A percentile compares a stretch with the other conserved stretches of the same genome.
phyloP scores from a whole-genome alignment of 306 rosid genomes.

The Acacia confusa region DNA sequence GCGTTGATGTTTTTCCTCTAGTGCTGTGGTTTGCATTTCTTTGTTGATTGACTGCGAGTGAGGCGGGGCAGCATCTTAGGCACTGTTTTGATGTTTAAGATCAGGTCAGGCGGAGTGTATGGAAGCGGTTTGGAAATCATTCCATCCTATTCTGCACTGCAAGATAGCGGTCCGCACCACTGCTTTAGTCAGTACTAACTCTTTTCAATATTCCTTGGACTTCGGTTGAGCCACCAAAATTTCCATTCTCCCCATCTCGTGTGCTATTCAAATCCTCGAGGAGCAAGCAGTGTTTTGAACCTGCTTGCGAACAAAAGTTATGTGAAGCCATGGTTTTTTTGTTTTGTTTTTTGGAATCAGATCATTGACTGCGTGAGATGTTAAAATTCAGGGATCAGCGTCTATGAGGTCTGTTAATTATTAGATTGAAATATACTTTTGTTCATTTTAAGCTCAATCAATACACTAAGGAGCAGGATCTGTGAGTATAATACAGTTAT shows the following conservation, averaged over 20 bases:
- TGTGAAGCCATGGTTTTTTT: neutral
- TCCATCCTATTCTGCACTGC: neutral
- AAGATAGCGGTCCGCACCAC: neutral
- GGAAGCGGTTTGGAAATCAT: neutral
- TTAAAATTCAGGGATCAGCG: neutral
- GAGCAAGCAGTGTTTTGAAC: neutral
- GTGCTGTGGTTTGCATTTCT: neutral
- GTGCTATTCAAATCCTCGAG: neutral
- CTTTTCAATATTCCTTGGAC: neutral
- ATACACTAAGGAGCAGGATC: neutral
- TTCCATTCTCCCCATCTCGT: neutral
- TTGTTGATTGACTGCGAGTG: neutral
- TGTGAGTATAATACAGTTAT: neutral
- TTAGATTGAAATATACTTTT: too few relatives aligned
- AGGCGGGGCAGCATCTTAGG: neutral
- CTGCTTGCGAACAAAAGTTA: neutral
- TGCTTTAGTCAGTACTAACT: neutral
- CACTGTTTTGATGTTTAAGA: neutral
- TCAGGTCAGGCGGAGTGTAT: neutral
- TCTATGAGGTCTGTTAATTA: neutral
- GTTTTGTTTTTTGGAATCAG: neutral
- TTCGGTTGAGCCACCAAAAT: neutral
- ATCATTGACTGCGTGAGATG: neutral
- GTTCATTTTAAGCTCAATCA: neutral
- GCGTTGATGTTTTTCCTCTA: neutral